phyloP scores from a whole-genome alignment of 257 asterid species.

The Salvia rosmarinus region DNA sequence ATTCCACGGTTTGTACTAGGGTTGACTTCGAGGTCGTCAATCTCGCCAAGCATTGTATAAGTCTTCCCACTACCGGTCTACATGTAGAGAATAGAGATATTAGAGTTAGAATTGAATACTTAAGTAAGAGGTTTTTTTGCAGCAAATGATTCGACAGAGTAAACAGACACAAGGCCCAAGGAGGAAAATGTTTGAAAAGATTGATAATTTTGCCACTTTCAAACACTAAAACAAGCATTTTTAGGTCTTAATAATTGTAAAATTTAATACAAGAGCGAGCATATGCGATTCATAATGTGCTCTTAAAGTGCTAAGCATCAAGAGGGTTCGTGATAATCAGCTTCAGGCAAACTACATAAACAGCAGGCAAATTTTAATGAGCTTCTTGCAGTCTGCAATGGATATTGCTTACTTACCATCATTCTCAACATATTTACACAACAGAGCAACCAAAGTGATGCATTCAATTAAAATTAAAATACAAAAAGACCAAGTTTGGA shows the following conservation, averaged over 20 bases:
- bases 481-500: neutral
- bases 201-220: constrained; percentile 6
- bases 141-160: neutral
- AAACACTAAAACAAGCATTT: constrained; percentile 3
- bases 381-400: neutral
- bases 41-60: constrained; percentile 93
- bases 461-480: neutral
- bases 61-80: constrained; percentile 99
- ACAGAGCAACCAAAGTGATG: neutral
- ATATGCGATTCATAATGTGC: no score
- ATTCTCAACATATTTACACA: neutral
- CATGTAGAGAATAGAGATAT: constrained; percentile 25
- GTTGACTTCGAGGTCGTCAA: constrained; percentile 69
- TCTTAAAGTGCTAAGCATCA: no score
- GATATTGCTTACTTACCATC: neutral
- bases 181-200: neutral
- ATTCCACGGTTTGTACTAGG: constrained; percentile 92
- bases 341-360: constrained; percentile 9
- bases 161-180: neutral
- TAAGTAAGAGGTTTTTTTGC: no score
- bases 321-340: neutral
- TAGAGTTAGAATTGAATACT: constrained; percentile 1
- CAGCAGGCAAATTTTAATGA: constrained; percentile 4
- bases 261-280: neutral
- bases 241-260: neutral